These are phyloP conservation scores for Irineochytrium annulatum DNA, from an alignment of 192 early-diverging fungal species.

Conservation along the genomic window DNA sequence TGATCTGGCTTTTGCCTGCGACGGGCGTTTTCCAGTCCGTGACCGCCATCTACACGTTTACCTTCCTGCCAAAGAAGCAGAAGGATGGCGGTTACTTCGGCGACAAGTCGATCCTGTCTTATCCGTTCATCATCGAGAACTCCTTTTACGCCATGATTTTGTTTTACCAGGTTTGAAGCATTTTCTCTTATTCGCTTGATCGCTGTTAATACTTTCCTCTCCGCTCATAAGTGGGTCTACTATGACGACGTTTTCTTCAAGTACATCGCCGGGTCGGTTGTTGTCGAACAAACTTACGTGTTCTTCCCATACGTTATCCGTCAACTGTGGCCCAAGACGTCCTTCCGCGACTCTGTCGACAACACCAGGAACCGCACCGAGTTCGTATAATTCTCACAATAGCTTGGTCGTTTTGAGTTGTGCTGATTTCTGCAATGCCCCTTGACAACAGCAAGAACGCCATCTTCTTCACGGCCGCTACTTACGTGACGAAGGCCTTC, in stretches of 20 bases:
- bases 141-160: constrained; percentile 33
- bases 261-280: constrained; percentile 11
- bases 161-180: constrained; percentile 6
- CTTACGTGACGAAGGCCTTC: constrained; percentile 23
- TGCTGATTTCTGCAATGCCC: background rate
- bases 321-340: constrained; percentile 25
- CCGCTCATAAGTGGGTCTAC: constrained; percentile 18
- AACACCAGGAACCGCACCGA: constrained; percentile 22
- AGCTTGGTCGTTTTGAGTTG: background rate
- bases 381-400: constrained; percentile 1
- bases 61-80: constrained; percentile 25
- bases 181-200: background rate
- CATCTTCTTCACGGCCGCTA: constrained; percentile 19
- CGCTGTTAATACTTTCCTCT: background rate
- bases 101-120: constrained; percentile 24
- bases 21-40: constrained; percentile 25
- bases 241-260: constrained; percentile 22
- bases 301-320: constrained; percentile 29
- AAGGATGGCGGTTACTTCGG: constrained; percentile 24
- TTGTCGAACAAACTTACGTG: constrained; percentile 22
- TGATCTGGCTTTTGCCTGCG: constrained; percentile 20
- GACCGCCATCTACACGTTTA: constrained; percentile 28
- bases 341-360: constrained; percentile 22
- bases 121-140: constrained; percentile 31
- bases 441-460: constrained; percentile 4